A percentile compares a stretch with the other conserved stretches of the same genome.
Evolutionary conservation across 2,329 filamentous ascomycete genomes (phyloP).

Genomic region (Aspergillus thermomutatus): DNA sequence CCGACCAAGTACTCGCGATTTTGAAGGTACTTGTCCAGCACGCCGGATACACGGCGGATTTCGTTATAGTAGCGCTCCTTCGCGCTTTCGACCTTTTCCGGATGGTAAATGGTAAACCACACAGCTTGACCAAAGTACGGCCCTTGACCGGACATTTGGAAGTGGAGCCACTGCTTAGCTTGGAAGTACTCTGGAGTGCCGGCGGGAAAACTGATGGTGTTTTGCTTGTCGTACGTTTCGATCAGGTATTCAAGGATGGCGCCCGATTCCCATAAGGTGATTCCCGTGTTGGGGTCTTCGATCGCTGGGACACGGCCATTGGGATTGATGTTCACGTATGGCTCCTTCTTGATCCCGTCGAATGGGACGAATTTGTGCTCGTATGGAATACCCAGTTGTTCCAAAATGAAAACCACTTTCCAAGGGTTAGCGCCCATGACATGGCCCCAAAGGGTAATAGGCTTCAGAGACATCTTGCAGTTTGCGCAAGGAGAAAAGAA

Average conservation of each 20-base stretch:
- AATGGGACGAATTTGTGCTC: constrained; percentile 18
- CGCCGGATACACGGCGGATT: constrained; percentile 42
- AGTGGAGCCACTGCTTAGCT: constrained; percentile 45
- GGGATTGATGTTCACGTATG: constrained; percentile 28
- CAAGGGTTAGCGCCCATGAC: constrained; percentile 26
- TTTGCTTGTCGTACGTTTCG: constrained; percentile 43
- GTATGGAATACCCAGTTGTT: constrained; percentile 31
- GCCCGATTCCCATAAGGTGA: constrained; percentile 45
- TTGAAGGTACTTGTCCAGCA: constrained; percentile 42
- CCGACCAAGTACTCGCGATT: constrained; percentile 42
- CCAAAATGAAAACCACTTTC: constrained; percentile 29
- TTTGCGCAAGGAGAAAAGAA: constrained; percentile 19
- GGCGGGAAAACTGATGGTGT: constrained; percentile 34
- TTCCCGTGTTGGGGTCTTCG: constrained; percentile 34
- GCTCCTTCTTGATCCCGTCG: constrained; percentile 26
- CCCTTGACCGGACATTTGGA: constrained; percentile 46
- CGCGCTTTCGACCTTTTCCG: constrained; percentile 42
- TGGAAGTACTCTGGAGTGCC: constrained; percentile 24
- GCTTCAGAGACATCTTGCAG: constrained; percentile 19
- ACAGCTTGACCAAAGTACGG: constrained; percentile 48
- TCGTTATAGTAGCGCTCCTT: constrained; percentile 46
- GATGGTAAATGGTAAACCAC: constrained; percentile 44
- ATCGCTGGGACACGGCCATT: constrained; percentile 36
- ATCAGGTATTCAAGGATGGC: constrained; percentile 46
- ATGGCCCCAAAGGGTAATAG: constrained; percentile 17